Base-by-base conservation (phyloP, 2,329 filamentous ascomycete species). In the Didymella arachidicola region DNA sequence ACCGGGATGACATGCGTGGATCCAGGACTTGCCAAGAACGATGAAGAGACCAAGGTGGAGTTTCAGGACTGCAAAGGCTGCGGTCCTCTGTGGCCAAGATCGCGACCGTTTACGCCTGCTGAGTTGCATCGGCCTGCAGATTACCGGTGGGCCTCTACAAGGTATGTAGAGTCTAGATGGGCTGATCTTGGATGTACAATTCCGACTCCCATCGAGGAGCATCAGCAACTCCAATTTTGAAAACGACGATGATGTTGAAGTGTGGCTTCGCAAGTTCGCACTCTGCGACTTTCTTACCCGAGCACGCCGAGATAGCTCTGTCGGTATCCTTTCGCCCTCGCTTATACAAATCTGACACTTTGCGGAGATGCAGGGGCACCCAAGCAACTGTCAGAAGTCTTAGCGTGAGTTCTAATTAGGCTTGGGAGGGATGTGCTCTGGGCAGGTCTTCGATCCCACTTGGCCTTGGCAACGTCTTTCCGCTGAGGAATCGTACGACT, bases 301-400 rank as follows among this genome's bases (percentile, higher is more conserved):
- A n/a, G n/a, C n/a, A n/a, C n/a, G n/a, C n/a, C n/a, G 42, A 48
- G 36, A 43, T 14, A 44, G 32, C 29, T 12, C 41, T 39, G 51
- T 51, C 50, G 53, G 49, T 30, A 25, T 38, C 27, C 39, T 39
- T 6, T 42, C 19, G 47, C 25, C 10, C 29, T 44, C 52, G 50
- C 56, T 59, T 46, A 42, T 19, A 27, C 51, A 36, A 11, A 54
- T 41, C 39, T 51, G 51, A 41, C 32, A 42, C 50, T 54, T 39
- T 36, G 39, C 27, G 45, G 27, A 41, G 46, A 49, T 19, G 43
- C 47, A 54, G 57, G 55, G 51, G 51, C 27, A 51, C 10, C 46
- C 46, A 59, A 62, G 60, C 60, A 62, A 53, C 60, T 57, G 58
- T 57, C 53, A 53, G 41, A 57, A 57, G 58, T 60, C 58, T 60